Evolutionary conservation across 768 basidiomycete species (phyloP), one percentile per base, ranked within the genome.

Genomic region (Rubroboletus satanas): DNA sequence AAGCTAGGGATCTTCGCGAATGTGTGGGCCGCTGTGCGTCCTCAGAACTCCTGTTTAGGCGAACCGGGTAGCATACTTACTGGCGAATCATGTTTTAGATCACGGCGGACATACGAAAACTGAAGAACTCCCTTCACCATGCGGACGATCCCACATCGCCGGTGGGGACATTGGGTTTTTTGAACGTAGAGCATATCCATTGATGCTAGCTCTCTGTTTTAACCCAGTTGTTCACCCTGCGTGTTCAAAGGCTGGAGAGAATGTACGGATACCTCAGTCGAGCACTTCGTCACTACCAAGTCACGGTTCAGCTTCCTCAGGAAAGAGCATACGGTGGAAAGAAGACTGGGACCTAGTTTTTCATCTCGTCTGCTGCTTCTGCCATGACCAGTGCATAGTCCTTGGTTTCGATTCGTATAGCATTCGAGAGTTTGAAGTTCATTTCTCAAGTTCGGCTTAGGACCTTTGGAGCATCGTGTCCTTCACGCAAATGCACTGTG

Each of bases 201-300:
- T 53, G 5, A 58, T 9, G 2, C 12, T n/a, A 1, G 5, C 2
- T 23, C 26, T 26, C 36, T 26, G 31, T 12, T 29, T 44, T 31
- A 3, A 26, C n/a, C 3, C 7, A 62, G 63, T 26, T 64, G 15
- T 65, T 64, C 43, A 18, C 43, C 44, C 37, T 35, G 12, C 63
- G 63, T 14, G 45, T 64, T 35, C 43, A 53, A 21, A 48, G 41
- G 36, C 39, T 64, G 28, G 63, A 64, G 46, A 48, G 1, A 4
- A 47, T 64, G 60, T 64, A 64, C 5, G 55, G 55, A 21, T 63
- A 57, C 39, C 64, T 66, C 9, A 60, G 62, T 26, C 58, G 43
- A 29, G 64, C 64, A 7, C 64, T 66, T 39, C 61, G 58, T 31
- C 49, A 57, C 32, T 66, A 65, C 38, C 64, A 66, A 23, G 51